Conservation (phyloP, 495 filamentous ascomycete genomes). For the Tirmania nivea region DNA sequence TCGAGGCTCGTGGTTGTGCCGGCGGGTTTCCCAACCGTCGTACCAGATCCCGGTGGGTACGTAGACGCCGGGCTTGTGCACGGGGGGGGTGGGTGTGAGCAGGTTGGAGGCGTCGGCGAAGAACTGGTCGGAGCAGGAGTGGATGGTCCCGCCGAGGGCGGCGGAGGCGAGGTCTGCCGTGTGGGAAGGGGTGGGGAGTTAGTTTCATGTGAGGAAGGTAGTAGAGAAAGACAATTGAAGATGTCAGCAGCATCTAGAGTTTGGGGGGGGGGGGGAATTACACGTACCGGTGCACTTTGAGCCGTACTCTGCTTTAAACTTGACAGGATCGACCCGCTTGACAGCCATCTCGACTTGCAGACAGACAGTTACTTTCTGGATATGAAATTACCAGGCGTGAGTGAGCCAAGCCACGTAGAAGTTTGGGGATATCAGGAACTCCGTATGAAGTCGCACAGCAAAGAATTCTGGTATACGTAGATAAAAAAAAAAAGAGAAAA, state of each 20-base stretch:
- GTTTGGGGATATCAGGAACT: too few species aligned
- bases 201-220: slow-evolving; percentile 4
- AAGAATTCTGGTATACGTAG: too few species aligned
- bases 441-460: too few species aligned
- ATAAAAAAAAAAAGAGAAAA: too few species aligned
- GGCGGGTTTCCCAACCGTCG: slow-evolving; percentile 83
- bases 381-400: too few species aligned
- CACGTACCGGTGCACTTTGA: too few species aligned
- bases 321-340: too few species aligned
- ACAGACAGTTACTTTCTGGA: too few species aligned
- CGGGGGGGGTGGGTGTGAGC: slow-evolving; percentile 48
- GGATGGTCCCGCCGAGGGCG: slow-evolving; percentile 47
- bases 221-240: neutral
- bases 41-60: slow-evolving; percentile 79
- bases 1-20: slow-evolving; percentile 57
- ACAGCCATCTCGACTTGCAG: too few species aligned
- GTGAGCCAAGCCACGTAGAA: too few species aligned
- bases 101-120: slow-evolving; percentile 71
- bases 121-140: slow-evolving; percentile 68
- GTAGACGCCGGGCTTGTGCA: slow-evolving; percentile 62
- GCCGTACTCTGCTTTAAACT: too few species aligned
- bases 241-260: too few species aligned
- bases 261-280: neutral
- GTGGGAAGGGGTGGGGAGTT: slow-evolving; percentile 9
- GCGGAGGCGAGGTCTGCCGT: slow-evolving; percentile 52